Conservation (phyloP, 2,329 filamentous ascomycete species). For the Arthrobotrys musiformis region DNA sequence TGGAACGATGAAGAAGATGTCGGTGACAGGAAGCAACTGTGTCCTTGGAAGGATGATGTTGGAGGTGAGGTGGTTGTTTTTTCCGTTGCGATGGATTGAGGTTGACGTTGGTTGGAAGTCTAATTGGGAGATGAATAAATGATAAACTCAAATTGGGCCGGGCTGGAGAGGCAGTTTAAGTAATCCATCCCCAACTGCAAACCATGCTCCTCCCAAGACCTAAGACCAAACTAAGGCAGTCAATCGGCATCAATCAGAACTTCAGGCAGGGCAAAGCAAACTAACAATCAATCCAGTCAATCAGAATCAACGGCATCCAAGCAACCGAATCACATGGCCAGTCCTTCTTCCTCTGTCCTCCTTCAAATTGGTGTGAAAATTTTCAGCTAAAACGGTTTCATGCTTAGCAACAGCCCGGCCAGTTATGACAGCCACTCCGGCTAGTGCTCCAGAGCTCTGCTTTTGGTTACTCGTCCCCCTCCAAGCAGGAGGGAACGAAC, state of each 20-base stretch:
- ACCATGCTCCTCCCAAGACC: too few relatives aligned
- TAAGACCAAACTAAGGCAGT: not conserved
- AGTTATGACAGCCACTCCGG: conserved; percentile 14
- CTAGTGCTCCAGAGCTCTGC: conserved; percentile 28
- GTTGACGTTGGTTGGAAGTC: conserved; percentile 15
- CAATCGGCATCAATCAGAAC: too few relatives aligned
- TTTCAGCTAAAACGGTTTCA: conserved; percentile 55
- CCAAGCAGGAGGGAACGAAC: conserved; percentile 18
- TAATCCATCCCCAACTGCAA: conserved; percentile 7
- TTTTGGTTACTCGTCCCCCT: conserved; percentile 24
- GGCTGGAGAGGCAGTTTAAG: not conserved
- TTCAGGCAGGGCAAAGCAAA: not conserved
- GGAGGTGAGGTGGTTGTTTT: conserved; percentile 20
- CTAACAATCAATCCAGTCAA: conserved; percentile 11
- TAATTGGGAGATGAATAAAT: conserved; percentile 3
- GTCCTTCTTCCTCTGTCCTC: not conserved
- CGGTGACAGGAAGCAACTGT: conserved; percentile 6
- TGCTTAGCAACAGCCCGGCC: conserved; percentile 34
- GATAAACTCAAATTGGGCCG: not conserved
- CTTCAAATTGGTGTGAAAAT: conserved; percentile 20
- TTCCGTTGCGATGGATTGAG: conserved; percentile 44
- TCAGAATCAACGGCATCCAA: conserved; percentile 8
- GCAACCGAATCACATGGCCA: conserved; percentile 48
- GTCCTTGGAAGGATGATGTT: conserved; percentile 12
- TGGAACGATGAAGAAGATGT: not conserved